A percentile compares a stretch with the other conserved stretches of the same genome.
Evolutionary conservation across 2,329 filamentous ascomycete genomes (phyloP).

Genomic region (Fusarium temperatum): DNA sequence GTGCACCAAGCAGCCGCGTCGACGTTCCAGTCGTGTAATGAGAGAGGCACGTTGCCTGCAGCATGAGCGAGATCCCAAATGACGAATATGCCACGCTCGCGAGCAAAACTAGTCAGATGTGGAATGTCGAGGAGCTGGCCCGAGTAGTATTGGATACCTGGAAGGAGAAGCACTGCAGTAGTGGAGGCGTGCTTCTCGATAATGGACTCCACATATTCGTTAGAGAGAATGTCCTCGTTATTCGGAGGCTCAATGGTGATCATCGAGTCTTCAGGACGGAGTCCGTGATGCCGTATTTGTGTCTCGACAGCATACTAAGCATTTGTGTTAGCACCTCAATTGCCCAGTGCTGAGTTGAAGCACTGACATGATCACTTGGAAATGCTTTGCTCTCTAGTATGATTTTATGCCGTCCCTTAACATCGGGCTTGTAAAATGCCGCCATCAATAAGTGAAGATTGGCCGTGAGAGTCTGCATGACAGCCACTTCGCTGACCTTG

Average conservation of each 20-base stretch:
- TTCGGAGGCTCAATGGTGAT: slow-evolving; percentile 71
- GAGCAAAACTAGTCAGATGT: slow-evolving; percentile 77
- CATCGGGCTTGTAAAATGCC: slow-evolving; percentile 78
- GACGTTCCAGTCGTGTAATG: slow-evolving; percentile 83
- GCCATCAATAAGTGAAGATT: slow-evolving; percentile 82
- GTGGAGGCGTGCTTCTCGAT: slow-evolving; percentile 76
- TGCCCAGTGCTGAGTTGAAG: too few species aligned
- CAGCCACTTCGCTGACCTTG: slow-evolving; percentile 72
- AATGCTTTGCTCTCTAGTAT: slow-evolving; percentile 86
- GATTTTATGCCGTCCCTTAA: slow-evolving; percentile 70
- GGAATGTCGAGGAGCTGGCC: slow-evolving; percentile 84
- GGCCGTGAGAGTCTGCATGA: slow-evolving; percentile 84
- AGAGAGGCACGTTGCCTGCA: slow-evolving; percentile 78
- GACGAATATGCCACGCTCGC: slow-evolving; percentile 71
- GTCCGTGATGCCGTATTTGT: slow-evolving; percentile 74
- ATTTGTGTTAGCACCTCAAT: slow-evolving; percentile 4
- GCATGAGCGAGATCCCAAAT: slow-evolving; percentile 89
- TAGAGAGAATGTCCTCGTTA: slow-evolving; percentile 65
- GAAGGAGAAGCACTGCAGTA: slow-evolving; percentile 78
- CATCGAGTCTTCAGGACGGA: slow-evolving; percentile 71
- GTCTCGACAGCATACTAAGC: slow-evolving; percentile 78
- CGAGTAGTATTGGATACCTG: slow-evolving; percentile 87
- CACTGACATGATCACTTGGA: slow-evolving; percentile 77
- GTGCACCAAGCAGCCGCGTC: slow-evolving; percentile 90
- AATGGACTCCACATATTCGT: slow-evolving; percentile 72